Evolutionary conservation across 768 basidiomycete species (phyloP), one percentile per base, ranked within the genome.

Genomic region (Scleroderma citrinum): DNA sequence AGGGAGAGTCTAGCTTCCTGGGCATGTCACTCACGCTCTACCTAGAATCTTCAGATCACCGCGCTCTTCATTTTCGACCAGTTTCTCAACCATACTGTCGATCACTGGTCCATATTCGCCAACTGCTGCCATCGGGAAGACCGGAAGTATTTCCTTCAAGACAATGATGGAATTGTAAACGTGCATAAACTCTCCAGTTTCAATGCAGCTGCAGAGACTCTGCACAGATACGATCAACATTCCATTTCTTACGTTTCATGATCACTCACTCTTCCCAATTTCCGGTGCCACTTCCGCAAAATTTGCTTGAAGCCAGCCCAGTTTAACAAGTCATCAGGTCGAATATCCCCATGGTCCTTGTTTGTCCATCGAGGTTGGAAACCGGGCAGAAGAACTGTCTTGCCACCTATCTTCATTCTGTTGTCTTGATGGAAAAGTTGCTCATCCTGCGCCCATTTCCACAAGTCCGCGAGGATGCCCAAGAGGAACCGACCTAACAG

Each of bases 151-250:
- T 64, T 96, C 91, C 60, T 93, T 91, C 54, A 96, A 74, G 24
- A 99, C 84, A 34, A 94, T 81, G 66, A 98, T 88, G n/a, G 91
- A 79, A 62, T 99, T 99, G 67, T 95, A 94, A 47, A 97, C 89
- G 59, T 92, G 92, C 88, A 97, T 95, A 65, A 94, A 98, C 60
- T 94, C 94, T 44, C 80, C 81, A 2, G 92, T 86, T 59, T 84
- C 78, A 52, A 97, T 85, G 61, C 87, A 92, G 29, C 82, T 85
- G 17, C 76, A 72, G 56, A 97, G 81, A 48, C 81, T 82, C 93
- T 93, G 59, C 17, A 30, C 50, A 34, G 35, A 31, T 26, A 20
- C 17, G 13, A 29, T 49, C 14, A 53, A 44, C 47, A 43, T n/a
- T 38, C 37, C 26, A 29, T 31, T 13, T 2, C 19, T 20, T 21